Percentiles rank a stretch among this genome's conserved stretches.
phyloP scores from a whole-genome alignment of 192 early-diverging fungal genomes.

The Gryganskiella cystojenkinii region DNA sequence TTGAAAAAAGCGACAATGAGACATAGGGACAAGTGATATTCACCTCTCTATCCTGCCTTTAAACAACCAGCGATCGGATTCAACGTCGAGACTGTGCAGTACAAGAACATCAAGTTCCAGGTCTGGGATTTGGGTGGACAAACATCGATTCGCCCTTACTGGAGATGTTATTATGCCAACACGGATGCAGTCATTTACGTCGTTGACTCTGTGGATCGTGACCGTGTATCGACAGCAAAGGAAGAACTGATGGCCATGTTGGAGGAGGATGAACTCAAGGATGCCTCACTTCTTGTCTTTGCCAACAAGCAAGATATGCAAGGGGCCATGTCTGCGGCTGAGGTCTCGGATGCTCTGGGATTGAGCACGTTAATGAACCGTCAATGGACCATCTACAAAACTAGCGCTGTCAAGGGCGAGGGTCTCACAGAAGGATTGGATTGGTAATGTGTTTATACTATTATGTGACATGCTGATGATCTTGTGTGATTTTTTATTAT shows the following conservation, averaged over 20 bases:
- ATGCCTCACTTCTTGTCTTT: constrained; percentile 90
- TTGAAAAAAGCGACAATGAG: neutral
- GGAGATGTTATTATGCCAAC: constrained; percentile 99
- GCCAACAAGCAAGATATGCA: constrained; percentile 99
- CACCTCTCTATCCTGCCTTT: neutral
- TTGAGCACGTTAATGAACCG: constrained; percentile 87
- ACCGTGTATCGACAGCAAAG: constrained; percentile 86
- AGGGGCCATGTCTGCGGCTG: constrained; percentile 89
- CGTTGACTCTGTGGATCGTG: constrained; percentile 92
- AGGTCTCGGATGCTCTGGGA: constrained; percentile 89
- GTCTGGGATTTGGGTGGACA: constrained; percentile 98
- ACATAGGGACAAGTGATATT: neutral
- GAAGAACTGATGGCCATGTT: constrained; percentile 95
- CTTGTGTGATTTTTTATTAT: neutral
- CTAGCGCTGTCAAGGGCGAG: constrained; percentile 94
- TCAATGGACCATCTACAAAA: constrained; percentile 95
- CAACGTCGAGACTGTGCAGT: constrained; percentile 93
- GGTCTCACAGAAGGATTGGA: constrained; percentile 93
- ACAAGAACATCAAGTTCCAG: constrained; percentile 99
- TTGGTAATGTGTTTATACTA: too few species aligned
- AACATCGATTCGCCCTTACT: constrained; percentile 91
- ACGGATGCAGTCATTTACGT: constrained; percentile 99
- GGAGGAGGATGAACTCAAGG: constrained; percentile 93
- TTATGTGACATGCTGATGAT: constrained; percentile 51
- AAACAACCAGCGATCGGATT: constrained; percentile 71